These are phyloP conservation scores for Leptoxyphium fumago DNA, from an alignment of 2,329 filamentous ascomycete genomes.

Conservation along the genomic window DNA sequence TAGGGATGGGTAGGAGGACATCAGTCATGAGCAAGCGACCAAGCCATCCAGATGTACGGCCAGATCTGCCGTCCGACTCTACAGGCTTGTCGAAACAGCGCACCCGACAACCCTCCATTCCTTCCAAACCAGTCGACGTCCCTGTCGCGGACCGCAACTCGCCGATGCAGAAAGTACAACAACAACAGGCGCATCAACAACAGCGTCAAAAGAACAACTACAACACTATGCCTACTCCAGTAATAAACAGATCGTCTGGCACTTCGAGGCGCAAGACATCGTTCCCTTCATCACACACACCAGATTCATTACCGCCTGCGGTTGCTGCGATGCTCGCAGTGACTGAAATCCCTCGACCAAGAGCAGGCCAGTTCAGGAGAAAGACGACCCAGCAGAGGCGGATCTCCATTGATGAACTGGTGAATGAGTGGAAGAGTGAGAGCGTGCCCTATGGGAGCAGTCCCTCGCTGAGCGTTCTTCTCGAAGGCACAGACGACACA, in stretches of 20 bases:
- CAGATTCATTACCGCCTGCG: conserved; percentile 36
- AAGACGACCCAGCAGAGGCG: conserved; percentile 24
- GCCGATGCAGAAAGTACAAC: conserved; percentile 1
- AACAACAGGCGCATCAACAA: background rate
- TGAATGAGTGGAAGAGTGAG: conserved; percentile 40
- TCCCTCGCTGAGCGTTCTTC: conserved; percentile 36
- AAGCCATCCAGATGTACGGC: background rate
- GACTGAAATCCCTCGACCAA: conserved; percentile 42
- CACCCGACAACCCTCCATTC: background rate
- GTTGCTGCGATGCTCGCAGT: conserved; percentile 44
- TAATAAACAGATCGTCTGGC: conserved; percentile 6
- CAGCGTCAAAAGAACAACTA: conserved; percentile 15
- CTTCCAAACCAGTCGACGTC: conserved; percentile 9
- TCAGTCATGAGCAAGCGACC: background rate
- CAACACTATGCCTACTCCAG: conserved; percentile 15
- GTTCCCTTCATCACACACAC: conserved; percentile 19
- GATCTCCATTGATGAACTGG: conserved; percentile 42
- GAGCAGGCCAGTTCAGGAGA: conserved; percentile 23
- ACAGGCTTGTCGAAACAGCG: no score
- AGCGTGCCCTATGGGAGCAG: conserved; percentile 17
- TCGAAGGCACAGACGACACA: conserved; percentile 38
- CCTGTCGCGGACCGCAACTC: conserved; percentile 6
- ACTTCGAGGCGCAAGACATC: conserved; percentile 10
- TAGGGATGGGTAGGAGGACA: background rate
- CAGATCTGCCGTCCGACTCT: background rate